Conservation (phyloP, 1,284 basidiomycete genomes). For the Golubevia sp. region DNA sequence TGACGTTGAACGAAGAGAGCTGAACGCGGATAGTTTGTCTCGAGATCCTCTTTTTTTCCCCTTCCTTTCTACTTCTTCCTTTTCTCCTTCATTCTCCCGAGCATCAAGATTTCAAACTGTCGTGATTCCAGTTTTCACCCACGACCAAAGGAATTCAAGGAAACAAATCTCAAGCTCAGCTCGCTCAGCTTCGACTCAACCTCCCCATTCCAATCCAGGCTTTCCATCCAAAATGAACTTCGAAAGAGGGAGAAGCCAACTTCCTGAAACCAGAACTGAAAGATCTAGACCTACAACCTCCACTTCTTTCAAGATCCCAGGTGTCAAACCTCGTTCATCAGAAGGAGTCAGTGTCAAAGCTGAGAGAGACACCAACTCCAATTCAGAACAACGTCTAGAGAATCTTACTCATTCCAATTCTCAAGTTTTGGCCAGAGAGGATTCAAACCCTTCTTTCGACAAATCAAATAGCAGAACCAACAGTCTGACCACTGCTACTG, state of each 20-base stretch:
- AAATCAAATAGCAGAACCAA: not conserved
- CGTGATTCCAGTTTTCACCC: not conserved
- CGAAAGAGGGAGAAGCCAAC: not conserved
- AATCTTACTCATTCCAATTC: not conserved
- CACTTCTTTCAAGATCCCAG: no score
- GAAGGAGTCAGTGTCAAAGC: no score
- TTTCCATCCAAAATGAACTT: not conserved
- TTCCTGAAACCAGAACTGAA: no score
- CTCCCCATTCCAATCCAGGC: constrained; percentile 1
- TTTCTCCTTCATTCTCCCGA: not conserved
- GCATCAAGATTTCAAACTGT: not conserved
- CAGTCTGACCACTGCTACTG: constrained; percentile 2
- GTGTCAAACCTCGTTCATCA: no score
- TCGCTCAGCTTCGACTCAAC: not conserved
- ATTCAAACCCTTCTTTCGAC: not conserved
- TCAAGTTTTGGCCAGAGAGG: not conserved
- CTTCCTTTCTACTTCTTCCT: not conserved
- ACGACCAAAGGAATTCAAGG: not conserved
- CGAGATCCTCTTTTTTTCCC: constrained; percentile 1
- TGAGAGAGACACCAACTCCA: not conserved
- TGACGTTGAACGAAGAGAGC: not conserved
- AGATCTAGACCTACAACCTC: no score
- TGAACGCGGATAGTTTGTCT: not conserved
- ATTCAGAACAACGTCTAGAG: not conserved
- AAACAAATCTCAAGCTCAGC: not conserved